Conservation (phyloP, 2,329 filamentous ascomycete genomes). For the Penicillium sp. region DNA sequence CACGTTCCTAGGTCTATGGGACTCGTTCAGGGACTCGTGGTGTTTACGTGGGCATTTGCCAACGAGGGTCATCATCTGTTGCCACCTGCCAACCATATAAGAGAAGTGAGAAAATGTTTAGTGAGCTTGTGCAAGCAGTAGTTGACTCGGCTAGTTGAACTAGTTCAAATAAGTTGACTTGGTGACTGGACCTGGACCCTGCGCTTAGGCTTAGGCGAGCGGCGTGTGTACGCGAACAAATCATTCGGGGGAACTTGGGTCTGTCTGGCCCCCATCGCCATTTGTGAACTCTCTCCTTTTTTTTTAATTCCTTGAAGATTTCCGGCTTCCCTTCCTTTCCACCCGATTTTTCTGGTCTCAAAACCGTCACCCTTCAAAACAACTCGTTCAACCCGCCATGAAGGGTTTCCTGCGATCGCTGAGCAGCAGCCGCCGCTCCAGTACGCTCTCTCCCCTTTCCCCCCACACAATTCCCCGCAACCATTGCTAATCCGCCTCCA, state of each 20-base stretch:
- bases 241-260: not conserved
- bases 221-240: conserved; percentile 1
- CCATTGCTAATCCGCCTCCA: conserved; percentile 21
- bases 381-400: conserved; percentile 31
- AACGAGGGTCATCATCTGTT: conserved; percentile 6
- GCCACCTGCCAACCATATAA: not conserved
- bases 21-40: not conserved
- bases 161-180: not conserved
- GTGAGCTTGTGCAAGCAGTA: not conserved
- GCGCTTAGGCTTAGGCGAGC: conserved; percentile 10
- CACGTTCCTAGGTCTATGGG: not conserved
- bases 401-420: conserved; percentile 43
- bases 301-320: not conserved
- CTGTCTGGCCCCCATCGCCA: conserved; percentile 3
- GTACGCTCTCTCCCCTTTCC: conserved; percentile 29
- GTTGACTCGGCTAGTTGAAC: not conserved
- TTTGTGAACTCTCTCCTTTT: not conserved
- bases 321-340: not conserved
- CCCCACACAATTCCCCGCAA: conserved; percentile 13
- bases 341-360: not conserved
- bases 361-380: not conserved
- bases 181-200: conserved; percentile 8
- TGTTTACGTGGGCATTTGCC: conserved; percentile 5
- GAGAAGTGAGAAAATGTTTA: not conserved
- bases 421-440: conserved; percentile 33